Percentiles rank a stretch among this genome's conserved stretches.
Evolutionary conservation across 1,284 basidiomycete genomes (phyloP).

Genomic region (Ustilago loliicola): DNA sequence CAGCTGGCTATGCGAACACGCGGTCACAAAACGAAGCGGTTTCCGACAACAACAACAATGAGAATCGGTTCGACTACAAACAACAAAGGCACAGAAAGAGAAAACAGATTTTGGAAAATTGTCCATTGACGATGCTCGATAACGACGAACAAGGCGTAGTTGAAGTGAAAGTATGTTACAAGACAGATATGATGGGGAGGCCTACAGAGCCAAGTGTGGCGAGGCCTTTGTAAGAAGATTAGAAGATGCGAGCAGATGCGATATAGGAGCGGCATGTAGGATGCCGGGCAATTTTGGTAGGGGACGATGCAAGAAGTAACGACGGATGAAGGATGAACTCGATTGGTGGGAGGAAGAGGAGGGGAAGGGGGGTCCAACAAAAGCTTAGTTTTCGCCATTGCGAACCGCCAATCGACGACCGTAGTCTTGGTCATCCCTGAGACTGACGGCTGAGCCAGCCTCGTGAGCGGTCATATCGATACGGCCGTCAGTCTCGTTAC

Average conservation of each 20-base stretch:
- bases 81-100: not conserved
- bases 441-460: conserved; percentile 39
- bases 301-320: not conserved
- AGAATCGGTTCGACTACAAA: not conserved
- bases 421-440: conserved; percentile 62
- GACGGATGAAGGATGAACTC: not conserved
- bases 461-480: conserved; percentile 53
- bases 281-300: not conserved
- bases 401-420: conserved; percentile 53
- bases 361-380: conserved; percentile 20
- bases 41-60: not conserved
- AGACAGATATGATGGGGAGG: not conserved
- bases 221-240: not conserved
- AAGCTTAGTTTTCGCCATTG: conserved; percentile 25
- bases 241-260: conserved; percentile 6
- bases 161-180: conserved; percentile 3
- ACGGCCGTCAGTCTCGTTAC: conserved; percentile 53
- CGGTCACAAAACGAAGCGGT: not conserved
- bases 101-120: not conserved
- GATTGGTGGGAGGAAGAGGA: not conserved
- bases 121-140: not conserved
- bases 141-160: not conserved
- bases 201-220: not conserved
- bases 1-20: not conserved
- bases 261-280: not conserved